Evolutionary conservation across 2,329 filamentous ascomycete genomes (phyloP).

Genomic region (Sordariomycetes sp.): DNA sequence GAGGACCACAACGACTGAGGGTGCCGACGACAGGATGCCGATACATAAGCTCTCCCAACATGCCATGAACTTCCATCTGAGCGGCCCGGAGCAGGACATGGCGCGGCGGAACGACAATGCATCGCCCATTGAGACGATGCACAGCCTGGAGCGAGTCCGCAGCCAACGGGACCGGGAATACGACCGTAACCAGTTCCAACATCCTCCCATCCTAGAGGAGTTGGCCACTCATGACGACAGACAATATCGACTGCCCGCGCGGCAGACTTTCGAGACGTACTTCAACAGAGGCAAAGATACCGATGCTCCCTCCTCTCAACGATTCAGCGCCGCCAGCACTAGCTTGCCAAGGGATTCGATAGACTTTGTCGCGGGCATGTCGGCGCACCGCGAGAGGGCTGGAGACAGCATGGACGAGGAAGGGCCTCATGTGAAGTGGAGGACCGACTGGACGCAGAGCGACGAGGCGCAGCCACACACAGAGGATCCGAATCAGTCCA

Average conservation of each 20-base stretch:
- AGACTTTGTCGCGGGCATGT: not conserved
- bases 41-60: slow-evolving; percentile 33
- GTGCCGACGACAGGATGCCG: slow-evolving; percentile 2
- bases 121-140: slow-evolving; percentile 23
- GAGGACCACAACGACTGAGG: slow-evolving; percentile 39
- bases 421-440: slow-evolving; percentile 16
- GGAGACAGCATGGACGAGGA: not conserved
- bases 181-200: slow-evolving; percentile 35
- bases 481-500: slow-evolving; percentile 5
- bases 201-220: slow-evolving; percentile 23
- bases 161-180: slow-evolving; percentile 25
- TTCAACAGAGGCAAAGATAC: not conserved
- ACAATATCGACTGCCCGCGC: slow-evolving; percentile 6
- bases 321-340: no score
- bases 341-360: not conserved
- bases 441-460: slow-evolving; percentile 50
- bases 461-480: slow-evolving; percentile 28
- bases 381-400: not conserved
- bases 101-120: slow-evolving; percentile 15
- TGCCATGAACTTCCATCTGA: slow-evolving; percentile 30
- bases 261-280: slow-evolving; percentile 10
- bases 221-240: slow-evolving; percentile 22
- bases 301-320: not conserved
- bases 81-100: slow-evolving; percentile 5
- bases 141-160: slow-evolving; percentile 25